Conservation (phyloP, 352 stramenopile species). For the Globisporangium megalacanthum region DNA sequence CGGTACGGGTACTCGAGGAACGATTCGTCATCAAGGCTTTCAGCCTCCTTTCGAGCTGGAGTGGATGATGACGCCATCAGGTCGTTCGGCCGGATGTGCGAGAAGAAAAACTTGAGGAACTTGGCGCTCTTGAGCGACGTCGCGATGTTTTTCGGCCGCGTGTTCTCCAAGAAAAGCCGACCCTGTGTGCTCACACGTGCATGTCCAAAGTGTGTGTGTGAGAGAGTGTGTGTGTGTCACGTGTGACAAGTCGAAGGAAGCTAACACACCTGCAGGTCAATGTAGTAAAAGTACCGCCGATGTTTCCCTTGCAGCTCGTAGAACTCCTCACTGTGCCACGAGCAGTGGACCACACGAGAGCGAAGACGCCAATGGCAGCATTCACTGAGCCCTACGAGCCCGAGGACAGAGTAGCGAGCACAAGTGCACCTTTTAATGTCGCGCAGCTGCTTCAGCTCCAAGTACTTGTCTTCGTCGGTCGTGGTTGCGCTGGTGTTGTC, state of each 20-base stretch:
- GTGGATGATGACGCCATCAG: not conserved
- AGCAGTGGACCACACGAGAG: not conserved
- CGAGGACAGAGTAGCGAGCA: not conserved
- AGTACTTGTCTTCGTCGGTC: constrained; percentile 58
- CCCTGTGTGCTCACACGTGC: constrained; percentile 20
- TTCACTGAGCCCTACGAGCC: not conserved
- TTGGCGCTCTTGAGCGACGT: constrained; percentile 80
- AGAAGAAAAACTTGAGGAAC: constrained; percentile 83
- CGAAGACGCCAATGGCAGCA: not conserved
- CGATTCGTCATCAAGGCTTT: no score
- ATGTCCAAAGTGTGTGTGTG: no score
- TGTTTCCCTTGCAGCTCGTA: constrained; percentile 60
- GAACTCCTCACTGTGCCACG: constrained; percentile 44
- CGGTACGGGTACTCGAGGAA: constrained; percentile 69
- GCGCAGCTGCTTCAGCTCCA: constrained; percentile 70
- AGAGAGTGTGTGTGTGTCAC: not conserved
- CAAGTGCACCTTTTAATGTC: constrained; percentile 68
- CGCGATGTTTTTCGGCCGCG: constrained; percentile 78
- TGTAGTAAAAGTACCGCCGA: constrained; percentile 80
- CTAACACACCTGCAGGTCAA: constrained; percentile 59
- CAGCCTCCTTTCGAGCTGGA: no score
- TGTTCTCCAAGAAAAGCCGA: constrained; percentile 74
- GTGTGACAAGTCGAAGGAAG: not conserved
- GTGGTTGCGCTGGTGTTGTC: not conserved
- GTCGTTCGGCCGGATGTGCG: constrained; percentile 43